Conservation (phyloP, 1,284 basidiomycete genomes). For the Bondarzewia mesenterica region DNA sequence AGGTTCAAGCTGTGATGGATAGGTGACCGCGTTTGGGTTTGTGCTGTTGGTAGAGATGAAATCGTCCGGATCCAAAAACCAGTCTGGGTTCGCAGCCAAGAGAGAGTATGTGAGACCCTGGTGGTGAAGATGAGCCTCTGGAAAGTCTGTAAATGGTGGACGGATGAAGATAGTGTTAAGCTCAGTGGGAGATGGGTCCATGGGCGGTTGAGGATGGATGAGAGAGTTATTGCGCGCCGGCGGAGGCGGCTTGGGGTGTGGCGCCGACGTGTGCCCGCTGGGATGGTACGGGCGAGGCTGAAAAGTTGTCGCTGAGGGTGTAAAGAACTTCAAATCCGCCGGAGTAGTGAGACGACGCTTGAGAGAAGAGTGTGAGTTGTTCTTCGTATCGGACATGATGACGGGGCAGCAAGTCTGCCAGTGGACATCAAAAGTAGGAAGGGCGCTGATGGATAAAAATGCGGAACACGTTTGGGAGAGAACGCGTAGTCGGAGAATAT, state of each 20-base stretch:
- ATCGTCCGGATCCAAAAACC: slow-evolving; percentile 66
- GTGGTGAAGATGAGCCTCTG: slow-evolving; percentile 46
- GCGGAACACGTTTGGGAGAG: too few relatives aligned
- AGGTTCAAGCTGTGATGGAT: slow-evolving; percentile 67
- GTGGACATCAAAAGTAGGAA: background rate
- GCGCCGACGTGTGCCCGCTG: slow-evolving; percentile 17
- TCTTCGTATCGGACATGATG: slow-evolving; percentile 10
- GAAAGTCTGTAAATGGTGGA: slow-evolving; percentile 61
- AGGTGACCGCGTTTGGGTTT: slow-evolving; percentile 46
- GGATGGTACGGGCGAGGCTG: slow-evolving; percentile 51
- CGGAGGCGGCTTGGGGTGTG: slow-evolving; percentile 19
- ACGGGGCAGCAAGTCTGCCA: background rate
- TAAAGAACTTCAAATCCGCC: slow-evolving; percentile 45
- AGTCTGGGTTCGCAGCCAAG: slow-evolving; percentile 62
- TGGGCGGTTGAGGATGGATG: slow-evolving; percentile 42
- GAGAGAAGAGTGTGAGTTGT: slow-evolving; percentile 23
- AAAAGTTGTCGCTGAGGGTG: slow-evolving; percentile 49
- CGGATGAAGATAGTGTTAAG: slow-evolving; percentile 58
- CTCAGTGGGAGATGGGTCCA: slow-evolving; percentile 60
- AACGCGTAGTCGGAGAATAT: too few relatives aligned
- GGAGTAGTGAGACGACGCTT: slow-evolving; percentile 43
- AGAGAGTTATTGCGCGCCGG: slow-evolving; percentile 27
- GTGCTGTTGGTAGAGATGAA: slow-evolving; percentile 43
- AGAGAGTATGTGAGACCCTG: slow-evolving; percentile 62
- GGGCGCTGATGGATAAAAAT: too few relatives aligned